Base-by-base conservation (phyloP, 2,329 filamentous ascomycete genomes). In the Clonostachys sp. region DNA sequence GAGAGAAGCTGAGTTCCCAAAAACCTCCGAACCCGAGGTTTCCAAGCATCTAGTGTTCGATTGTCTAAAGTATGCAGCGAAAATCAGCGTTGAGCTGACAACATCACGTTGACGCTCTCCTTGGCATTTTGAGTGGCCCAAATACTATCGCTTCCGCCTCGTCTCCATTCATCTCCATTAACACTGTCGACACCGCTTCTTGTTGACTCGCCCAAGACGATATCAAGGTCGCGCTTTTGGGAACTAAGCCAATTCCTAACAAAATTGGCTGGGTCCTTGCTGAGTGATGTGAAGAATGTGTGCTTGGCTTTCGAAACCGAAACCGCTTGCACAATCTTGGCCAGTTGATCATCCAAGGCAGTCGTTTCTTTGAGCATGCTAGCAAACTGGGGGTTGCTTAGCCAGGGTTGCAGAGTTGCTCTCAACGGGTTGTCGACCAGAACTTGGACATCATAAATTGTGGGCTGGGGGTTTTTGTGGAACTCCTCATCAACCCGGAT, bases 401-500 rank as follows among this genome's bases (percentile, higher is more conserved):
- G 76, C 53, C 90, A 76, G 13, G 81, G 72, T 40, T 80, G 66
- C 64, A 90, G 78, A 57, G 80, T 81, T 34, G 78, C 75, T 45
- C 84, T 84, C 44, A 95, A 75, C 2, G 91, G 89, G 61, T 96
- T 90, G 56, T 95, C 89, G 14, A 96, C 79, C 2, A 84, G 78
- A 42, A 99, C 88, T 57, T 85, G 84, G 43, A 99, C 78, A 65
- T 97, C 92, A 71, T 96, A 96, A 57, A 97, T 76, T 6, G 91
- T 96, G 1, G 89, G 84, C 45, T 81, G 74, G 5, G 89, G 86
- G 48, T 83, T 71, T 55, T 82, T 83, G 61, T 92, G 86, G 60
- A 91, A 92, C 9, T 85, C 82, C 58, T 89, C 78, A 64, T 99
- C 94, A 39, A 96, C 87, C 50, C 92, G 89, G 62, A 99, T 94